A percentile compares a stretch with the other conserved stretches of the same genome.
Conservation (phyloP, 164 flowering plant species). For the Aristolochia contorta region DNA sequence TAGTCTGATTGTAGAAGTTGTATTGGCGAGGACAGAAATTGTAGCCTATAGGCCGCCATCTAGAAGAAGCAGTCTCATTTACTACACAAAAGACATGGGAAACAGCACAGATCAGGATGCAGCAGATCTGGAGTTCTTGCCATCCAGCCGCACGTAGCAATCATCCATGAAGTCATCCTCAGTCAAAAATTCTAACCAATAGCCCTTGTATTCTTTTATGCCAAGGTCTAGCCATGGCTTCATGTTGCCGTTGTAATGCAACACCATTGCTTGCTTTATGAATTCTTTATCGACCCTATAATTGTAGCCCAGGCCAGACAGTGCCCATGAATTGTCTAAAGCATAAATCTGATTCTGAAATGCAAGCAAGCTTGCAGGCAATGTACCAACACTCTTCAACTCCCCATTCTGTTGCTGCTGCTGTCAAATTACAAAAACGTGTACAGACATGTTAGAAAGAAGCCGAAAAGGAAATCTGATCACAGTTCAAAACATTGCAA, state of each 20-base stretch:
- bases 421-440: background rate
- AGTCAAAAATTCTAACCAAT: constrained; percentile 62
- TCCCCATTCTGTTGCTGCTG: constrained; percentile 19
- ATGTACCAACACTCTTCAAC: constrained; percentile 24
- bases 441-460: too few species aligned
- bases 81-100: too few species aligned
- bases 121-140: too few species aligned
- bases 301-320: constrained; percentile 78
- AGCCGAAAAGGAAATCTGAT: too few species aligned
- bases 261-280: constrained; percentile 47
- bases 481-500: too few species aligned
- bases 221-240: constrained; percentile 98
- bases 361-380: constrained; percentile 53
- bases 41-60: too few species aligned
- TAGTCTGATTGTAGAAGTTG: too few species aligned
- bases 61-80: too few species aligned
- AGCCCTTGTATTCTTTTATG: constrained; percentile 49
- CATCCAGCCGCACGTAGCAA: constrained; percentile 1
- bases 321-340: constrained; percentile 51
- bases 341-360: constrained; percentile 53
- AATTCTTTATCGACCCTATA: constrained; percentile 30
- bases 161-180: constrained; percentile 49
- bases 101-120: too few species aligned
- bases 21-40: too few species aligned
- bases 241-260: constrained; percentile 93